A percentile compares a stretch with the other conserved stretches of the same genome.
Evolutionary conservation across 2,329 filamentous ascomycete genomes (phyloP).

Genomic region (Beauveria rudraprayagi): DNA sequence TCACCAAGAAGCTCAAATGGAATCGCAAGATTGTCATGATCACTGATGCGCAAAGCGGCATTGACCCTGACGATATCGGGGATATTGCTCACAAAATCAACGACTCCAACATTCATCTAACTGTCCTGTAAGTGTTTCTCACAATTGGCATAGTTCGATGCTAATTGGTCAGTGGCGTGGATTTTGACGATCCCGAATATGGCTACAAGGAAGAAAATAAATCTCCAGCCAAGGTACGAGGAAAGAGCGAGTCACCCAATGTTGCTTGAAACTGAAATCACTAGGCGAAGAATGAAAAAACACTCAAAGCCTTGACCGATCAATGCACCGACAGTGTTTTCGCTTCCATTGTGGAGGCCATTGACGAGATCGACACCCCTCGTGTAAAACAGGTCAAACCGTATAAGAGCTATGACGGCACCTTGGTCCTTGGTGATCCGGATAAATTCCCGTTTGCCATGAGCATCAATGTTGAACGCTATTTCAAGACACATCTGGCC

Average conservation of each 20-base stretch:
- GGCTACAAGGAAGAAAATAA: conserved; percentile 92
- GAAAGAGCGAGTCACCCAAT: neutral
- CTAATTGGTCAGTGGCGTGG: conserved; percentile 58
- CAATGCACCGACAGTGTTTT: conserved; percentile 61
- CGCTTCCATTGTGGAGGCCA: conserved; percentile 80
- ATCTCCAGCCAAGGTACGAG: conserved; percentile 52
- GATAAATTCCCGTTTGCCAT: conserved; percentile 66
- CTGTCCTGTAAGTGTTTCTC: conserved; percentile 56
- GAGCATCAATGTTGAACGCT: conserved; percentile 80
- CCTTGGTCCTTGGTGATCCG: conserved; percentile 71
- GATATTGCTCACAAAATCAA: conserved; percentile 69
- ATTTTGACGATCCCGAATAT: conserved; percentile 87
- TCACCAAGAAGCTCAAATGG: conserved; percentile 77
- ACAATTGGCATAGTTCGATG: neutral
- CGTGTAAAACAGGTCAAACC: conserved; percentile 68
- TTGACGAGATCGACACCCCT: conserved; percentile 71
- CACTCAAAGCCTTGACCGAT: conserved; percentile 57
- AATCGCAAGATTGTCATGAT: conserved; percentile 73
- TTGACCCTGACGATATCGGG: conserved; percentile 64
- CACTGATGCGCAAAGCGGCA: conserved; percentile 67
- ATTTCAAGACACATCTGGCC: conserved; percentile 76
- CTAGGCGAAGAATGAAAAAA: conserved; percentile 56
- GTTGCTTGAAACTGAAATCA: neutral
- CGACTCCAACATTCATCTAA: conserved; percentile 66
- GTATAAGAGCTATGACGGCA: conserved; percentile 70